Conservation (phyloP, 2,329 filamentous ascomycete genomes). For the Alternaria infectoria region DNA sequence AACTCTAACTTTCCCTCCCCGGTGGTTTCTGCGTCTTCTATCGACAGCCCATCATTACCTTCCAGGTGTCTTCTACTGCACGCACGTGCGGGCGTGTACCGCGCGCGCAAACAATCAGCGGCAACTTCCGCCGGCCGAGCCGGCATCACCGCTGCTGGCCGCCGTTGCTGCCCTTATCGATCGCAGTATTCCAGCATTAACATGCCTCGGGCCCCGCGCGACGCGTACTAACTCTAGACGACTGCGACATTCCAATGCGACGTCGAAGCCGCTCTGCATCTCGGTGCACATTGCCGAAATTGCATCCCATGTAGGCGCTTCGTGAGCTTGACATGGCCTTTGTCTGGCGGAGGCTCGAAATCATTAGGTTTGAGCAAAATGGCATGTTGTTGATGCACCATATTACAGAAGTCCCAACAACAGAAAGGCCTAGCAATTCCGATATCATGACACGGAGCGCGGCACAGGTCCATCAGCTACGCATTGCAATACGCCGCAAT, state of each 20-base stretch:
- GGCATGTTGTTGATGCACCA: background rate
- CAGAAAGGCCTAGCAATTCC: background rate
- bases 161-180: conserved; percentile 6
- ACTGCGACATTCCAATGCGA: conserved; percentile 25
- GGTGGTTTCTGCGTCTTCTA: background rate
- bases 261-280: conserved; percentile 2
- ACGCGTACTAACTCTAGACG: background rate
- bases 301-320: background rate
- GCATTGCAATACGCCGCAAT: background rate
- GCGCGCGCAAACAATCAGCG: background rate
- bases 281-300: conserved; percentile 2
- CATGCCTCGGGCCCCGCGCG: conserved; percentile 1
- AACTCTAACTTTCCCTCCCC: conserved; percentile 1
- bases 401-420: background rate
- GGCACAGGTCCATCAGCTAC: background rate
- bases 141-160: conserved; percentile 3
- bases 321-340: background rate
- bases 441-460: background rate
- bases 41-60: background rate
- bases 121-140: conserved; percentile 5
- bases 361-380: background rate
- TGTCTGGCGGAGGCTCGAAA: background rate
- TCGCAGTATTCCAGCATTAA: conserved; percentile 13
- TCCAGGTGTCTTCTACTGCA: background rate
- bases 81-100: background rate